These are phyloP conservation scores for Xanthoparmelia taractica DNA, from an alignment of 495 filamentous ascomycete species.

Conservation along the genomic window DNA sequence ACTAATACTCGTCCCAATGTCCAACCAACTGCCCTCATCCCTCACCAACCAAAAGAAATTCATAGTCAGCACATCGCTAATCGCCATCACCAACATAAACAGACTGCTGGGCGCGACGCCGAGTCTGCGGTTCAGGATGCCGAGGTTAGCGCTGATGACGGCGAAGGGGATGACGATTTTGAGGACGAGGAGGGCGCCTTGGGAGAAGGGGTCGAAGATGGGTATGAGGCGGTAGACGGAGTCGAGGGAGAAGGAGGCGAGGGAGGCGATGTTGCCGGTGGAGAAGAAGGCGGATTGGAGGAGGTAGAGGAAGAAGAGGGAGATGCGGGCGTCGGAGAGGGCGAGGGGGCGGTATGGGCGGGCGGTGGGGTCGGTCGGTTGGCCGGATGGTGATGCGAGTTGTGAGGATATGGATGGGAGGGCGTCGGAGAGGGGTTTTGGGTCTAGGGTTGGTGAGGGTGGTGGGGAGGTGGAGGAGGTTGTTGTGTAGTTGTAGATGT, in stretches of 20 bases:
- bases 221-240: slow-evolving; percentile 87
- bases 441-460: slow-evolving; percentile 20
- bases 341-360: slow-evolving; percentile 61
- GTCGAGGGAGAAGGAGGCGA: slow-evolving; percentile 91
- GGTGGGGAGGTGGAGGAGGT: slow-evolving; percentile 16
- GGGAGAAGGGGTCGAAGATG: slow-evolving; percentile 87
- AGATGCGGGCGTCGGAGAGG: slow-evolving; percentile 74
- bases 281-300: slow-evolving; percentile 95
- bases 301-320: slow-evolving; percentile 90
- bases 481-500: slow-evolving; percentile 52
- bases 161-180: slow-evolving; percentile 94
- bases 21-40: slow-evolving; percentile 94
- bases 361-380: slow-evolving; percentile 25
- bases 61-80: slow-evolving; percentile 86
- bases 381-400: slow-evolving; percentile 21
- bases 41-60: slow-evolving; percentile 97
- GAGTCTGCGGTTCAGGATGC: slow-evolving; percentile 79
- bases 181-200: slow-evolving; percentile 77
- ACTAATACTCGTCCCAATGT: slow-evolving; percentile 92
- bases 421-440: slow-evolving; percentile 23
- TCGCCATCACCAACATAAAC: slow-evolving; percentile 91
- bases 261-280: slow-evolving; percentile 90
- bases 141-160: slow-evolving; percentile 85
- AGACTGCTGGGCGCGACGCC: slow-evolving; percentile 75
- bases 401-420: slow-evolving; percentile 27